Conservation (phyloP, 768 basidiomycete genomes). For the Pisolithus orientalis region DNA sequence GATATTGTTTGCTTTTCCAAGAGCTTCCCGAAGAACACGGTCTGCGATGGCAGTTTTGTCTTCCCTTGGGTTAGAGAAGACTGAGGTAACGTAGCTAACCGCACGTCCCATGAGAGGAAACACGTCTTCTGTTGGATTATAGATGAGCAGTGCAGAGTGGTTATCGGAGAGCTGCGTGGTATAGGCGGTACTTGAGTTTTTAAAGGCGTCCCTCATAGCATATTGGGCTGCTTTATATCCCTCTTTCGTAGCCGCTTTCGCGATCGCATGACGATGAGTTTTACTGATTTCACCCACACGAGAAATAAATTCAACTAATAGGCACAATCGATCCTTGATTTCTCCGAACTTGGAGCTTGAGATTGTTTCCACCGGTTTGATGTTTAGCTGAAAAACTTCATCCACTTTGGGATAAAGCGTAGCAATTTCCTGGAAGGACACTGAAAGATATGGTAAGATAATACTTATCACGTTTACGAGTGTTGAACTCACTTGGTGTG, state of each 20-base stretch:
- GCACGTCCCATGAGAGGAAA: no score
- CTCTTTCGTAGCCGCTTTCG: slow-evolving; percentile 2
- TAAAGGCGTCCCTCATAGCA: neutral
- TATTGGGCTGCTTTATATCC: neutral
- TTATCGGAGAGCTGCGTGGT: neutral
- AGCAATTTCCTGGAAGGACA: slow-evolving; percentile 4
- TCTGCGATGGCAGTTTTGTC: neutral
- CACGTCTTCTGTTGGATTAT: neutral
- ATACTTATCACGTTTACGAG: neutral
- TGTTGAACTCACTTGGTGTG: slow-evolving; percentile 1
- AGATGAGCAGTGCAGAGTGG: neutral
- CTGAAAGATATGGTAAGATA: neutral
- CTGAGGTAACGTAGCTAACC: neutral
- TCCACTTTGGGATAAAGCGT: slow-evolving; percentile 10
- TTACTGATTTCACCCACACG: slow-evolving; percentile 3
- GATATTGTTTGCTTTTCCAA: neutral
- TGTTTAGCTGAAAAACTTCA: neutral
- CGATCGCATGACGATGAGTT: neutral
- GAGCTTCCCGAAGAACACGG: slow-evolving; percentile 1
- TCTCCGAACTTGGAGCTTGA: neutral
- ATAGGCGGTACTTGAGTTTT: neutral
- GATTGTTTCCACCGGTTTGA: no score
- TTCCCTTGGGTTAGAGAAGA: neutral
- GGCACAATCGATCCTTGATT: neutral
- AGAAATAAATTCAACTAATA: neutral